Conservation (phyloP, 768 basidiomycete genomes). For the Termitomyces sp. region DNA sequence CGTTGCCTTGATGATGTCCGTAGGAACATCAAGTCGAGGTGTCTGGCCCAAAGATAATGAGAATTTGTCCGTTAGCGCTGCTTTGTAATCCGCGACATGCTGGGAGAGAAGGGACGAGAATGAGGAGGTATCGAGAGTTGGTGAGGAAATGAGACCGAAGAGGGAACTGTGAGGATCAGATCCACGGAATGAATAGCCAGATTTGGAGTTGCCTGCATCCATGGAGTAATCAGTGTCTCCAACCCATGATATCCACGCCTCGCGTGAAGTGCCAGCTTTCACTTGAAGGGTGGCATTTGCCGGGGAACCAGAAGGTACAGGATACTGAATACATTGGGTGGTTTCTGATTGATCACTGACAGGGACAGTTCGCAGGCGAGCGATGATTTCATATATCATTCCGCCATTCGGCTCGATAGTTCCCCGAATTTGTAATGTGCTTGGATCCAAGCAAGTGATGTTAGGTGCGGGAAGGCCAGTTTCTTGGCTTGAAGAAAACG, state of each 20-base stretch:
- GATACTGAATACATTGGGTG: slow-evolving; percentile 25
- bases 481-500: slow-evolving; percentile 41
- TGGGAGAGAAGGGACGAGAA: slow-evolving; percentile 36
- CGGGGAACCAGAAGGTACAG: slow-evolving; percentile 22
- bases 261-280: slow-evolving; percentile 29
- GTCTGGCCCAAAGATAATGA: slow-evolving; percentile 54
- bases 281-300: slow-evolving; percentile 45
- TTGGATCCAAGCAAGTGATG: slow-evolving; percentile 52
- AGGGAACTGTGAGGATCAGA: slow-evolving; percentile 50
- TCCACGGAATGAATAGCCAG: slow-evolving; percentile 59
- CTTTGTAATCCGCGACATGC: slow-evolving; percentile 48
- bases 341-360: slow-evolving; percentile 13
- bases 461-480: slow-evolving; percentile 47
- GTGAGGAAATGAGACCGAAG: slow-evolving; percentile 28
- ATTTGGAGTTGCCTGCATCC: slow-evolving; percentile 50
- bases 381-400: slow-evolving; percentile 70
- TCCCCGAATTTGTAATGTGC: slow-evolving; percentile 52
- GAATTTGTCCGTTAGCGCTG: slow-evolving; percentile 39
- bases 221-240: slow-evolving; percentile 70
- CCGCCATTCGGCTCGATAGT: slow-evolving; percentile 38
- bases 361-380: slow-evolving; percentile 28
- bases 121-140: slow-evolving; percentile 12
- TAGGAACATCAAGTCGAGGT: slow-evolving; percentile 46
- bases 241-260: slow-evolving; percentile 66
- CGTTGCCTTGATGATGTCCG: slow-evolving; percentile 46